These are phyloP conservation scores for Blattamonas nauphoetae DNA, from an alignment of 78 protist genomes.

Conservation along the genomic window DNA sequence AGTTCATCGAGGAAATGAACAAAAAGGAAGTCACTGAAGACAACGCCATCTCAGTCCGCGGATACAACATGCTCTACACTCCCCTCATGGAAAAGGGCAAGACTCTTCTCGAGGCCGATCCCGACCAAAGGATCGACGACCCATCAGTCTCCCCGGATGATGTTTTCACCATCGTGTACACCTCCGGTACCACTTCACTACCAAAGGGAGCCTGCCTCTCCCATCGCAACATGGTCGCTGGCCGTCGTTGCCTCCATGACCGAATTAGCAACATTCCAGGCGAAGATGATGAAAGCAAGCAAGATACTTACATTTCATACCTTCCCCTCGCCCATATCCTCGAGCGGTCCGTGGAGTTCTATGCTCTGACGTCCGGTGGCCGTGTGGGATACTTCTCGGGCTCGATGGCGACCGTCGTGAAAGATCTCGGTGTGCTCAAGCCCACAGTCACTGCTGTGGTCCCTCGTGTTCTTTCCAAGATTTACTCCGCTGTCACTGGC, in stretches of 20 bases:
- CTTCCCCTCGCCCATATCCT: constrained; percentile 9
- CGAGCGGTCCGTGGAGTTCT: not conserved
- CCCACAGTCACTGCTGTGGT: not conserved
- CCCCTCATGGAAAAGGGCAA: not conserved
- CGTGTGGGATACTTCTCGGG: not conserved
- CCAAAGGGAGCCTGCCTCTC: constrained; percentile 14
- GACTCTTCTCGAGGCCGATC: not conserved
- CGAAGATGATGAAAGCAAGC: not conserved
- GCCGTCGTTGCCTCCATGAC: not conserved
- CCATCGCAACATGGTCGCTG: not conserved
- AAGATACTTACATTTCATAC: not conserved
- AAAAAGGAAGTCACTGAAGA: not conserved
- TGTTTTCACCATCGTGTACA: constrained; percentile 9
- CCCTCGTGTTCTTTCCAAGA: constrained; percentile 8
- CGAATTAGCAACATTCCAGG: not conserved
- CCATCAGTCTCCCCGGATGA: not conserved
- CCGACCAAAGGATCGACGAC: not conserved
- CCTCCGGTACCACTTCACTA: constrained; percentile 26
- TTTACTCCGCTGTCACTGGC: not conserved
- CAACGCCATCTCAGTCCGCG: not conserved
- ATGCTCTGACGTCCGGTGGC: not conserved
- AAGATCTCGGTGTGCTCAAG: not conserved
- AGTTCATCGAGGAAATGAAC: not conserved
- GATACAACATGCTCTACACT: not conserved
- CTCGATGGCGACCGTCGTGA: not conserved